Conservation (phyloP, 2,329 filamentous ascomycete genomes). For the Paecilomyces fulvus region DNA sequence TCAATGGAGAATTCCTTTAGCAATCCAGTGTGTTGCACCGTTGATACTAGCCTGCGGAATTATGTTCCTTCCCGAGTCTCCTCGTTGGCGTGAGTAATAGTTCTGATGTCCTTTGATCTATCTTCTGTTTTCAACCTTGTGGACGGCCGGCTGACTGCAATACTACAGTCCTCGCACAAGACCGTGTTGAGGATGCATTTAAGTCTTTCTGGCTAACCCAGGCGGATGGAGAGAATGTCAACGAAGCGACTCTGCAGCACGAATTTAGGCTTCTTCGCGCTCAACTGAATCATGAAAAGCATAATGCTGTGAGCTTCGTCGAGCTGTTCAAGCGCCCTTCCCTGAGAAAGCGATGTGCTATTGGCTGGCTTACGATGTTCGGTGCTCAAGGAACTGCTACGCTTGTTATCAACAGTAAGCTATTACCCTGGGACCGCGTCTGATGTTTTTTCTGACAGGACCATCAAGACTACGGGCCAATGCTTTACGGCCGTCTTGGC, state of each 20-base stretch:
- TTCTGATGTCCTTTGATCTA: slow-evolving; percentile 2
- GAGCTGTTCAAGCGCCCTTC: slow-evolving; percentile 8
- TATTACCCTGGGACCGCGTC: neutral
- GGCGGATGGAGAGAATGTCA: slow-evolving; percentile 4
- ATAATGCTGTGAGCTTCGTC: slow-evolving; percentile 3
- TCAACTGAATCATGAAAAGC: slow-evolving; percentile 8
- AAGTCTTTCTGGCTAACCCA: slow-evolving; percentile 3
- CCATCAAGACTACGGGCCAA: slow-evolving; percentile 3
- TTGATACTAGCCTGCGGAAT: slow-evolving; percentile 9
- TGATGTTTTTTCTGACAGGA: neutral
- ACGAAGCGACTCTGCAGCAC: slow-evolving; percentile 13
- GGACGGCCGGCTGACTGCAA: neutral
- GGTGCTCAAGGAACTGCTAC: slow-evolving; percentile 4
- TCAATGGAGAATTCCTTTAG: slow-evolving; percentile 16
- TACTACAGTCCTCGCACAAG: slow-evolving; percentile 14
- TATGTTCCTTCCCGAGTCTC: slow-evolving; percentile 10
- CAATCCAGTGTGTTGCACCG: slow-evolving; percentile 11
- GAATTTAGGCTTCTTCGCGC: slow-evolving; percentile 17
- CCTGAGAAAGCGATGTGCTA: slow-evolving; percentile 9
- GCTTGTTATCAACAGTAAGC: slow-evolving; percentile 4
- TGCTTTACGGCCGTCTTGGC: slow-evolving; percentile 2
- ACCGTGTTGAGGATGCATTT: slow-evolving; percentile 10
- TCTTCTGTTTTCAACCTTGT: neutral
- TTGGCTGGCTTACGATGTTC: slow-evolving; percentile 2
- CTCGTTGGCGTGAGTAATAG: slow-evolving; percentile 14